Percentiles rank a stretch among this genome's conserved stretches.
Conservation (phyloP, 306 rosid genomes). For the Dryas octopetala region DNA sequence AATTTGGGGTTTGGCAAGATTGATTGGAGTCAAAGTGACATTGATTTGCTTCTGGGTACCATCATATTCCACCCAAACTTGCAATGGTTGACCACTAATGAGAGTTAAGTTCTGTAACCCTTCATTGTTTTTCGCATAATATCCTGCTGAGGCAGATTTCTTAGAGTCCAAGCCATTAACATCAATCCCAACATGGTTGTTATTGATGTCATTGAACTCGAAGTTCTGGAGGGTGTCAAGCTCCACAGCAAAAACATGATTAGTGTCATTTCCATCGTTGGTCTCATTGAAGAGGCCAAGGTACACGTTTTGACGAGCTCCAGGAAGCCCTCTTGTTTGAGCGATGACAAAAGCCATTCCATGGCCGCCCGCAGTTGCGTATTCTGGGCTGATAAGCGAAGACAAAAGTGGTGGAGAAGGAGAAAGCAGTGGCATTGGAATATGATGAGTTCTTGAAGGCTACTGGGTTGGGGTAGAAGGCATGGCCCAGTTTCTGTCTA, state of each 20-base stretch:
- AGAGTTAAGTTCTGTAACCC: no score
- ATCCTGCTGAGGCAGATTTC: no score
- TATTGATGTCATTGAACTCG: not conserved
- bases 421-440: not conserved
- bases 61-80: no score
- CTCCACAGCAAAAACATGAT: constrained; percentile 19
- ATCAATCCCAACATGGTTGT: constrained; percentile 23
- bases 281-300: constrained; percentile 13
- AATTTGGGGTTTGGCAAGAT: no score
- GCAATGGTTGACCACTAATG: no score
- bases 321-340: constrained; percentile 2
- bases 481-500: not conserved
- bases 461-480: constrained; percentile 16
- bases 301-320: not conserved
- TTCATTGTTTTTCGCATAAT: no score
- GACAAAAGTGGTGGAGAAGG: constrained; percentile 22
- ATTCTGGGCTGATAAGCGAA: not conserved
- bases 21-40: no score
- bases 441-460: constrained; percentile 2
- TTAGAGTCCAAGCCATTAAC: constrained; percentile 7
- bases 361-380: not conserved
- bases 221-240: not conserved
- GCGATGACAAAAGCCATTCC: constrained; percentile 11
- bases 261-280: not conserved
- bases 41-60: no score